Evolutionary conservation across 2,329 filamentous ascomycete species (phyloP), one percentile per base, ranked within the genome.

Genomic region (Exophiala oligosperma): DNA sequence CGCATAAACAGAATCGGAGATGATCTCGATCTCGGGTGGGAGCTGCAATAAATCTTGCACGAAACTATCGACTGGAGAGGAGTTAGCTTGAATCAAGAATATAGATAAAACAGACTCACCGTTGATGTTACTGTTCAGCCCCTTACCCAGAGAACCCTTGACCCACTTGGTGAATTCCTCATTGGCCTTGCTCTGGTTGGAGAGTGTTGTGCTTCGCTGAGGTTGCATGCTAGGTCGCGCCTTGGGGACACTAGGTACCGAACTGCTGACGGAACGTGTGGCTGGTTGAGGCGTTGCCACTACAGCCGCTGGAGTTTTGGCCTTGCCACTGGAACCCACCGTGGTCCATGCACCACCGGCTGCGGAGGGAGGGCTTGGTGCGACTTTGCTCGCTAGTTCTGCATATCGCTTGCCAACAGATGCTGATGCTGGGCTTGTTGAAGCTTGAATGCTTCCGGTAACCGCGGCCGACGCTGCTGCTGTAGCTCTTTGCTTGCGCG

Each of bases 151-250:
- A 71, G 94, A 88, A 55, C 85, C 82, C 67, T 89, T 86, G 17
- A 92, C 86, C 94, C 94, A 99, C 74, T 95, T 97, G 70, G 86
- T 88, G 73, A 99, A 95, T 73, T 97, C 94, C 41, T 96, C 92
- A 72, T 91, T 86, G 2, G 94, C 93, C 60, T 83, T 84, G 64
- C 79, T 79, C 49, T 80, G 74, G 56, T 77, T 79, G 7, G 72
- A 62, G 24, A 73, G 64, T 21, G 72, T 72, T 21, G 76, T 70
- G 54, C 76, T 79, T n/a, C 78, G 74, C 11, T 73, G 72, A 8
- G 77, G 73, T 6, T 81, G 73, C 63, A 85, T 82, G 6, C 78
- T 73, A 3, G 83, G 77, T 73, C 87, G 86, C 40, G 80, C 63
- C 70, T 81, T 79, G 9, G 70, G 61, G 23, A 73, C 70, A 40